These are phyloP conservation scores for Scedosporium apiospermum DNA, from an alignment of 2,329 filamentous ascomycete genomes.

Conservation along the genomic window DNA sequence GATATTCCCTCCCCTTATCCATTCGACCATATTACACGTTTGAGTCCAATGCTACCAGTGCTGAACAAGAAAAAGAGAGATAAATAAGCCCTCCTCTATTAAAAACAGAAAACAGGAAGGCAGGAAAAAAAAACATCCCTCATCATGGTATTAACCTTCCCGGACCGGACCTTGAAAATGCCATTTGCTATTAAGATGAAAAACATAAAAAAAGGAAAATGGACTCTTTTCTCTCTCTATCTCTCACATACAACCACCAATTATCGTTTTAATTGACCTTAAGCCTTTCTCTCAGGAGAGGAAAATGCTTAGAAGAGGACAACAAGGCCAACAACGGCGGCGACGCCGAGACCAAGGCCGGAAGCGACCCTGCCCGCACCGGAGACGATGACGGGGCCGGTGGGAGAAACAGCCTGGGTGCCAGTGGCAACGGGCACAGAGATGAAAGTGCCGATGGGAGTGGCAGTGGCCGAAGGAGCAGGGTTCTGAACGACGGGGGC, in stretches of 20 bases:
- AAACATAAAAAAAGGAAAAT: neutral
- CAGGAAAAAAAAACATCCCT: neutral
- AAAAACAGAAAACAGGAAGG: neutral
- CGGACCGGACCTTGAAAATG: neutral
- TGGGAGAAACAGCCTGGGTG: neutral
- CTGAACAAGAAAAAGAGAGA: neutral
- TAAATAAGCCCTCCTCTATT: neutral
- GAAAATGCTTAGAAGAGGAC: neutral
- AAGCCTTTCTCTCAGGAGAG: neutral
- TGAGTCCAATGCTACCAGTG: neutral
- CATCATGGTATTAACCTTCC: neutral
- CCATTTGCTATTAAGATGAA: neutral
- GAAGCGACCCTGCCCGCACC: neutral
- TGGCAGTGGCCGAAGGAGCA: conserved; percentile 4
- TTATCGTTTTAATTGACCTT: too few species aligned
- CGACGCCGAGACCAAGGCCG: conserved; percentile 2
- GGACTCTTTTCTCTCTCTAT: too few species aligned
- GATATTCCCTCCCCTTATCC: neutral
- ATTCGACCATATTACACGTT: neutral
- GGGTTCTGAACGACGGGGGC: conserved; percentile 8
- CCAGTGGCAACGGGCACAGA: conserved; percentile 5
- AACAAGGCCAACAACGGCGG: neutral
- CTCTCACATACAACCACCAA: neutral
- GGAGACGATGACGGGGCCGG: neutral
- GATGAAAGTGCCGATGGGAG: conserved; percentile 2